Evolutionary conservation across 1,284 basidiomycete species (phyloP).

Genomic region (Melanopsichium pennsylvanicum): DNA sequence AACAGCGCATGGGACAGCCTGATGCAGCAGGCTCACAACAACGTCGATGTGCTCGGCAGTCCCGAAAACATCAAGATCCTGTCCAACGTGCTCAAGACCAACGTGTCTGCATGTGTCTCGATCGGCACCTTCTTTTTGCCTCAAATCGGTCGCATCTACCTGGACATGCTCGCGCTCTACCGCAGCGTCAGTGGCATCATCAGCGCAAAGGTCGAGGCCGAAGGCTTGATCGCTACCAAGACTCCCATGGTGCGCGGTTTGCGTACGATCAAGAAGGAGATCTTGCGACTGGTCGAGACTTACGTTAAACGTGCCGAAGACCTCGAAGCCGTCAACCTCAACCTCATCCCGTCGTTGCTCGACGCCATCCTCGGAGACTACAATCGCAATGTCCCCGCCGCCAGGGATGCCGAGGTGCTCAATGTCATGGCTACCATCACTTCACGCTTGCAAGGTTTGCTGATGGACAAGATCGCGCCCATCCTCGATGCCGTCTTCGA

Average conservation of each 20-base stretch:
- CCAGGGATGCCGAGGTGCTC: conserved; percentile 94
- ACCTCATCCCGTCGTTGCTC: conserved; percentile 92
- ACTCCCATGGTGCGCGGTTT: conserved; percentile 94
- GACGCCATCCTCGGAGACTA: conserved; percentile 98
- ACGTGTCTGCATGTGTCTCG: conserved; percentile 95
- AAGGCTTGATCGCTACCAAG: conserved; percentile 88
- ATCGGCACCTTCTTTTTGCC: conserved; percentile 97
- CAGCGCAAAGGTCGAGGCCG: conserved; percentile 83
- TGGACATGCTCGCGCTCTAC: conserved; percentile 98
- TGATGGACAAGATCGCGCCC: conserved; percentile 94
- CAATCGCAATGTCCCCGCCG: conserved; percentile 88
- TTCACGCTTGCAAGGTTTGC: conserved; percentile 61
- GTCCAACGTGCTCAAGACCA: conserved; percentile 96
- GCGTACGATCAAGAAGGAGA: conserved; percentile 98
- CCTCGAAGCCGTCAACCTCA: conserved; percentile 86
- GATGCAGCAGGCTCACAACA: conserved; percentile 94
- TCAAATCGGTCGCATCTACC: conserved; percentile 93
- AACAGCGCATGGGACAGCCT: conserved; percentile 98
- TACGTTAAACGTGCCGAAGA: conserved; percentile 97
- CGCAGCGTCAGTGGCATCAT: conserved; percentile 98
- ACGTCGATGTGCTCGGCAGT: conserved; percentile 88
- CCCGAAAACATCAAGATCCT: conserved; percentile 96
- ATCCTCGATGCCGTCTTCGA: conserved; percentile 97
- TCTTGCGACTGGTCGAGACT: conserved; percentile 92
- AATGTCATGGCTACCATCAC: conserved; percentile 99